Percentiles rank a stretch among this genome's conserved stretches.
These are phyloP conservation scores for Ramichloridium luteum DNA, from an alignment of 2,329 filamentous ascomycete genomes.

Conservation along the genomic window DNA sequence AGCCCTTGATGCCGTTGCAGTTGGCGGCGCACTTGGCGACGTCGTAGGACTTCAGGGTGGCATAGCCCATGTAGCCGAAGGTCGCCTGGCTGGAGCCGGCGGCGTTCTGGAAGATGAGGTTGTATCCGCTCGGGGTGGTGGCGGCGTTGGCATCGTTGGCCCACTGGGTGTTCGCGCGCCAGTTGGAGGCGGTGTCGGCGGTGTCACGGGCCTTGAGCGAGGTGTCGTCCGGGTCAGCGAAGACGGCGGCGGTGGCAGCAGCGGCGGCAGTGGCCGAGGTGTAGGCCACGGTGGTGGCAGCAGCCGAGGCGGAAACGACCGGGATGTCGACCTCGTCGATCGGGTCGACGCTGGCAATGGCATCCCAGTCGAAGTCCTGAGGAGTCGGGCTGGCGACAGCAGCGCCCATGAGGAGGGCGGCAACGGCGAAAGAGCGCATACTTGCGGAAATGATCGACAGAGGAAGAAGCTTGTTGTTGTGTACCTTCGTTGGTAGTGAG, in stretches of 20 bases:
- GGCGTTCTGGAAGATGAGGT: no score
- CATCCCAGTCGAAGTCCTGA: constrained; percentile 14
- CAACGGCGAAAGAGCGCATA: constrained; percentile 9
- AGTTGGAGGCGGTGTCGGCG: constrained; percentile 4
- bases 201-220: constrained; percentile 9
- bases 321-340: constrained; percentile 10
- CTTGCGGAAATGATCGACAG: constrained; percentile 3
- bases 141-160: constrained; percentile 2
- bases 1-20: constrained; percentile 13
- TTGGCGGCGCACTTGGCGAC: constrained; percentile 16
- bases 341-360: constrained; percentile 9
- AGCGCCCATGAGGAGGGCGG: constrained; percentile 12
- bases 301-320: constrained; percentile 10
- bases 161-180: constrained; percentile 5
- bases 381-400: constrained; percentile 14
- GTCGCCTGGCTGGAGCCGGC: constrained; percentile 9
- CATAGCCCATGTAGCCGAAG: constrained; percentile 19
- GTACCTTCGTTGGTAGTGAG: no score
- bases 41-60: constrained; percentile 18
- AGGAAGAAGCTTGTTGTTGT: no score
- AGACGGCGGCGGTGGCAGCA: constrained; percentile 11
- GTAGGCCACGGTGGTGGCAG: constrained; percentile 11
- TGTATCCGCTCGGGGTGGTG: no score
- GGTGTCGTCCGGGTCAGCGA: constrained; percentile 12
- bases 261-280: constrained; percentile 9